Evolutionary conservation across 441 rosid genomes (phyloP).

Genomic region (Iberis amara): DNA sequence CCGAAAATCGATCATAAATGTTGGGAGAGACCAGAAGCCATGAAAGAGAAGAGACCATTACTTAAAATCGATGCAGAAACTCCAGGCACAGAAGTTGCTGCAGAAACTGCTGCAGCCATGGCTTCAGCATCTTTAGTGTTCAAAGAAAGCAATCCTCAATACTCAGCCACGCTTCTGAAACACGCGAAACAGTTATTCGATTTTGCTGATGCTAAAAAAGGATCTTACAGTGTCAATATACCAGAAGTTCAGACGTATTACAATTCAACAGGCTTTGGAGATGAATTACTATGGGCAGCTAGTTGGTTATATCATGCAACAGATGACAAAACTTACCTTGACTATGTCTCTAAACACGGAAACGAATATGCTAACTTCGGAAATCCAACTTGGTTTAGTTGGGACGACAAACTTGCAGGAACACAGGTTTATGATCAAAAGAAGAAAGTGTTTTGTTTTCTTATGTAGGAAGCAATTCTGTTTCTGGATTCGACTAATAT

Average conservation of each 20-base stretch:
- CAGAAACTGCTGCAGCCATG: constrained; percentile 94
- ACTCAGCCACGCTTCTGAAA: constrained; percentile 64
- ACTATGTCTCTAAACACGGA: constrained; percentile 59
- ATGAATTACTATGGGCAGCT: constrained; percentile 92
- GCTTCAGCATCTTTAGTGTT: constrained; percentile 91
- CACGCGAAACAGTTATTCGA: constrained; percentile 73
- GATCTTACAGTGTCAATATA: constrained; percentile 60
- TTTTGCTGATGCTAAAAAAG: constrained; percentile 63
- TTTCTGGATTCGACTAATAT: background rate
- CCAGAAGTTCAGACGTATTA: constrained; percentile 60
- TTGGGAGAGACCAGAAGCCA: constrained; percentile 87
- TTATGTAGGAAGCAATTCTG: background rate
- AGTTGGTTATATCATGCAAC: constrained; percentile 93
- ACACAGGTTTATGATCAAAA: constrained; percentile 48
- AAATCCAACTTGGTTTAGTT: constrained; percentile 87
- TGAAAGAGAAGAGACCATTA: constrained; percentile 73
- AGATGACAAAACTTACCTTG: constrained; percentile 57
- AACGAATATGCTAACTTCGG: constrained; percentile 62
- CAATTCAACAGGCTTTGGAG: constrained; percentile 81
- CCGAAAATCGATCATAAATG: constrained; percentile 70
- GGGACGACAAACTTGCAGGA: constrained; percentile 96
- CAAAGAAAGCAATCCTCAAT: constrained; percentile 46
- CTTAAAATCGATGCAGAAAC: constrained; percentile 49
- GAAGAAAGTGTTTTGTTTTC: background rate
- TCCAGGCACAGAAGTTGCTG: constrained; percentile 93